A percentile compares a stretch with the other conserved stretches of the same genome.
Conservation (phyloP, 495 filamentous ascomycete genomes). For the Xylaria scruposa region DNA sequence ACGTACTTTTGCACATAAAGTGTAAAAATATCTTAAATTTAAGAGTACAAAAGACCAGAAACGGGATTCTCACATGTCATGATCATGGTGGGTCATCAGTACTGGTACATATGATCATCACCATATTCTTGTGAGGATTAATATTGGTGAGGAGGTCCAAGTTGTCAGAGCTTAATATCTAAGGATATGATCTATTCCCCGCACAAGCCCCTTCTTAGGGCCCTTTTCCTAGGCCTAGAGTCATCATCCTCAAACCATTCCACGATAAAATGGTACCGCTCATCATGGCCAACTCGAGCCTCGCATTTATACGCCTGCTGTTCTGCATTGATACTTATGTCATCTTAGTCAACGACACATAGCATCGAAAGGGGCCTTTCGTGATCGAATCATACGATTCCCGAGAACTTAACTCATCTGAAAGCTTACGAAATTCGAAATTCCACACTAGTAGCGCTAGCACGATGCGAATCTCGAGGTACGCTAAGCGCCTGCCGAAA, state of each 20-base stretch:
- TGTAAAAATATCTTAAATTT: neutral
- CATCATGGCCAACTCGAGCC: neutral
- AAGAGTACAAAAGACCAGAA: neutral
- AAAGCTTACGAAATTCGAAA: slow-evolving; percentile 41
- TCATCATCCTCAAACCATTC: neutral
- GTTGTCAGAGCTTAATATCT: neutral
- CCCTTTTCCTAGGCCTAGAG: neutral
- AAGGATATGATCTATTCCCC: neutral
- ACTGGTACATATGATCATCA: neutral
- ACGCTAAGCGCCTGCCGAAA: slow-evolving; percentile 45
- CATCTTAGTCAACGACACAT: slow-evolving; percentile 15
- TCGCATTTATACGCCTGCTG: neutral
- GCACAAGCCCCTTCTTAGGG: neutral
- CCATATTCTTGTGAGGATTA: neutral
- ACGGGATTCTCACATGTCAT: neutral
- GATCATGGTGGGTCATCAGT: neutral
- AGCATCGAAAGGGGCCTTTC: slow-evolving; percentile 3
- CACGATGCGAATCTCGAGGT: slow-evolving; percentile 42
- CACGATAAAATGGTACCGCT: neutral
- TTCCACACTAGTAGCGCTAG: slow-evolving; percentile 45
- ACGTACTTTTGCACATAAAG: neutral
- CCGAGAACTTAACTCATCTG: slow-evolving; percentile 28
- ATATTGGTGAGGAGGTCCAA: neutral
- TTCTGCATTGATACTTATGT: neutral
- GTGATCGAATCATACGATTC: slow-evolving; percentile 11